Percentiles rank a stretch among this genome's conserved stretches.
These are phyloP conservation scores for Eucalyptus pauciflora DNA, from an alignment of 345 rosid species.

Conservation along the genomic window DNA sequence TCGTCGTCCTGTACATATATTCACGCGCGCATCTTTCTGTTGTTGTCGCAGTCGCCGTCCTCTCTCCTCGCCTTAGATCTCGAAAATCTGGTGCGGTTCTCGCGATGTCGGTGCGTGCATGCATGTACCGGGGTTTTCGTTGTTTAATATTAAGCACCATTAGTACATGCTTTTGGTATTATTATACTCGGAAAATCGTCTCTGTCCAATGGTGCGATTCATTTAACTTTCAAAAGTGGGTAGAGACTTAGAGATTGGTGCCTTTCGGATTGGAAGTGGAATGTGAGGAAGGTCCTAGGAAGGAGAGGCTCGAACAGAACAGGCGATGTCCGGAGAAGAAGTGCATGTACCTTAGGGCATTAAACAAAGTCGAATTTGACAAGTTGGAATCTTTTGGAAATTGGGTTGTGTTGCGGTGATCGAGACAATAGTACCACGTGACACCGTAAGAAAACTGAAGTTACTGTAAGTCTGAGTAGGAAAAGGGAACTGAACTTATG, in stretches of 20 bases:
- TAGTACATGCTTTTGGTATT: background rate
- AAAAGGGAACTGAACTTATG: background rate
- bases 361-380: background rate
- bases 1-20: background rate
- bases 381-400: background rate
- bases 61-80: background rate
- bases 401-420: fast-evolving
- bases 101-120: background rate
- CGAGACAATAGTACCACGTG: background rate
- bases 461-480: fast-evolving
- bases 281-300: background rate
- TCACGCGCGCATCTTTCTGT: background rate
- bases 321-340: background rate
- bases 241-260: background rate
- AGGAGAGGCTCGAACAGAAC: background rate
- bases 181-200: background rate
- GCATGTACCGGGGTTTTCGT: background rate
- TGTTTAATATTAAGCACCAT: background rate
- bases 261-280: background rate
- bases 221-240: background rate
- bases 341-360: background rate
- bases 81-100: background rate
- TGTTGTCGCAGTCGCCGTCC: background rate
- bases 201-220: too few species aligned
- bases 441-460: background rate